Conservation (phyloP, 1,139 yeast genomes). For the Oligophagozyma castellii region DNA sequence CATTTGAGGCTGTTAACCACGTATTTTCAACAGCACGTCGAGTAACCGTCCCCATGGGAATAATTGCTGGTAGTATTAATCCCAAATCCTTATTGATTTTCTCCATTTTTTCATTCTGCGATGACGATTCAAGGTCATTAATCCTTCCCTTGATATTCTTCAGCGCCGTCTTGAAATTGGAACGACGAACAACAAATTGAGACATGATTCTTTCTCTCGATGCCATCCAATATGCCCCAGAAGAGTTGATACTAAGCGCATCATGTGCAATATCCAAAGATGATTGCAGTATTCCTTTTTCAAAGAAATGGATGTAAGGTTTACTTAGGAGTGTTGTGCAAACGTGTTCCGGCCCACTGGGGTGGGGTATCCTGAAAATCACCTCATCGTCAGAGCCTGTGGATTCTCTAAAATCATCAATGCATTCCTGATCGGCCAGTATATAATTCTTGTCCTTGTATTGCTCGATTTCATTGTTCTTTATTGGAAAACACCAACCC, state of each 20-base stretch:
- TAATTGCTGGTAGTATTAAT: conserved; percentile 66
- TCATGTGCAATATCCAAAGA: conserved; percentile 61
- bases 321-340: conserved; percentile 76
- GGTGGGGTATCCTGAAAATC: conserved; percentile 74
- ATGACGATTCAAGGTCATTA: not conserved
- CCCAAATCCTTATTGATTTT: conserved; percentile 32
- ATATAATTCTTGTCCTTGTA: conserved; percentile 42
- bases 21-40: conserved; percentile 94
- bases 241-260: conserved; percentile 61
- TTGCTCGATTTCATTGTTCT: conserved; percentile 25
- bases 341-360: conserved; percentile 64
- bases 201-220: conserved; percentile 69
- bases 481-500: conserved; percentile 84
- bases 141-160: conserved; percentile 6
- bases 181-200: conserved; percentile 66
- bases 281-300: conserved; percentile 58
- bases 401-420: conserved; percentile 5
- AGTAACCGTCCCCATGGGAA: conserved; percentile 94
- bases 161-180: conserved; percentile 18
- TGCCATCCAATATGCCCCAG: conserved; percentile 89
- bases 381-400: conserved; percentile 6
- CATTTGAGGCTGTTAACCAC: conserved; percentile 95
- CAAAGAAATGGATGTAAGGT: conserved; percentile 56
- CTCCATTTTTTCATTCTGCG: conserved; percentile 5
- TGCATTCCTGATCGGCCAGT: conserved; percentile 12